Evolutionary conservation across 1,139 yeast species (phyloP).

Genomic region (Blastobotrys aristatus): DNA sequence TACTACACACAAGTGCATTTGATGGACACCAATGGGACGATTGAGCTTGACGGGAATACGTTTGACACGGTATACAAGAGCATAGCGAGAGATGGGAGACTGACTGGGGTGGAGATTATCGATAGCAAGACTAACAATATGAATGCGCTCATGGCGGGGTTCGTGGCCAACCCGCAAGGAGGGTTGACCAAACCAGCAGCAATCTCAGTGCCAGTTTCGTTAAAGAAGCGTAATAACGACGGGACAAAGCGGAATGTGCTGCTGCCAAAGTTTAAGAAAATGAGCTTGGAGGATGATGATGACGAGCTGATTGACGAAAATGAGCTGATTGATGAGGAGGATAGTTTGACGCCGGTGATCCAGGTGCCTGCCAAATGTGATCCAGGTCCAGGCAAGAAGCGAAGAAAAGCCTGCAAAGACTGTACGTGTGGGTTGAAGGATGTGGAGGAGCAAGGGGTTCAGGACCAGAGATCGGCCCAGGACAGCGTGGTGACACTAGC

Average conservation of each 20-base stretch:
- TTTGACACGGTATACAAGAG: conserved; percentile 41
- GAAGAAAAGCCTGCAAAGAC: conserved; percentile 77
- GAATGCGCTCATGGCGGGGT: conserved; percentile 61
- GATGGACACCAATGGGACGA: conserved; percentile 41
- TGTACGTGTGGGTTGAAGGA: conserved; percentile 96
- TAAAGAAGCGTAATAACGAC: conserved; percentile 8
- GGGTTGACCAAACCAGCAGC: conserved; percentile 33
- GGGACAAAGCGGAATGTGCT: conserved; percentile 3
- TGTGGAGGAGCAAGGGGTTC: conserved; percentile 41
- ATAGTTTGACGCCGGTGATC: conserved; percentile 35
- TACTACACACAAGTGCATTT: conserved; percentile 53
- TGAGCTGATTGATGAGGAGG: conserved; percentile 38
- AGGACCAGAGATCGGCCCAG: conserved; percentile 27
- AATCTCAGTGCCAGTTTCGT: conserved; percentile 7
- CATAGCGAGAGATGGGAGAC: conserved; percentile 44
- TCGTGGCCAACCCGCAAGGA: conserved; percentile 43
- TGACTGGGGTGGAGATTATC: conserved; percentile 48
- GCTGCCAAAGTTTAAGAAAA: conserved; percentile 20
- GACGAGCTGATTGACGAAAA: conserved; percentile 45
- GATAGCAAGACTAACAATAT: conserved; percentile 36
- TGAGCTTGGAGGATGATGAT: conserved; percentile 39
- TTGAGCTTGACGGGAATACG: conserved; percentile 39
- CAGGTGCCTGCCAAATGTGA: conserved; percentile 40
- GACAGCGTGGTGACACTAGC: conserved; percentile 48
- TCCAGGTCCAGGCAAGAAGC: conserved; percentile 46